Percentiles rank a stretch among this genome's conserved stretches.
Conservation (phyloP, 306 rosid species). For the Quercus robur region DNA sequence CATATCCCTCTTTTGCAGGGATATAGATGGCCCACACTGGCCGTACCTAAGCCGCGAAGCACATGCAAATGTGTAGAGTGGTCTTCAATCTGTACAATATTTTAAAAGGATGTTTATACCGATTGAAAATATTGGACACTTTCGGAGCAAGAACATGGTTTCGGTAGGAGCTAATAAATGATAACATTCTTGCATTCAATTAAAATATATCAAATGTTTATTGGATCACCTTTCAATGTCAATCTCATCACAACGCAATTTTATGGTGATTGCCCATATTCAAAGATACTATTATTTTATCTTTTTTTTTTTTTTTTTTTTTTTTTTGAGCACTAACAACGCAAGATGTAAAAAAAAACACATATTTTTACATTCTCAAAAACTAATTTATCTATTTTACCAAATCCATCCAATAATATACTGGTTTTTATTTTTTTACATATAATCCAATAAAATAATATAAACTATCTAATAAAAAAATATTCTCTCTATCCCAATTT, state of each 20-base stretch:
- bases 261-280: neutral
- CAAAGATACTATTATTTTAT: neutral
- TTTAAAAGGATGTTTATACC: neutral
- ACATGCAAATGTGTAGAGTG: slow-evolving; percentile 1
- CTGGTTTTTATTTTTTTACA: no score
- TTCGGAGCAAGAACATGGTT: slow-evolving; percentile 18
- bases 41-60: neutral
- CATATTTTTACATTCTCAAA: no score
- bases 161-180: slow-evolving; percentile 7
- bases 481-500: no score
- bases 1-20: neutral
- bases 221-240: neutral
- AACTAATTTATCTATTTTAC: no score
- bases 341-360: no score
- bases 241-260: neutral
- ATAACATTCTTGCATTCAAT: neutral
- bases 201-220: neutral
- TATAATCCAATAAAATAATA: no score
- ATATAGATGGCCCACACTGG: neutral
- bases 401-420: fast-evolving
- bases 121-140: neutral
- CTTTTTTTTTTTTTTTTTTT: fast-evolving
- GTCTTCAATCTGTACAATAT: neutral
- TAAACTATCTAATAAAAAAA: no score
- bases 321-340: no score